Evolutionary conservation across 257 asterid species (phyloP).

Genomic region (Salvia rosmarinus): DNA sequence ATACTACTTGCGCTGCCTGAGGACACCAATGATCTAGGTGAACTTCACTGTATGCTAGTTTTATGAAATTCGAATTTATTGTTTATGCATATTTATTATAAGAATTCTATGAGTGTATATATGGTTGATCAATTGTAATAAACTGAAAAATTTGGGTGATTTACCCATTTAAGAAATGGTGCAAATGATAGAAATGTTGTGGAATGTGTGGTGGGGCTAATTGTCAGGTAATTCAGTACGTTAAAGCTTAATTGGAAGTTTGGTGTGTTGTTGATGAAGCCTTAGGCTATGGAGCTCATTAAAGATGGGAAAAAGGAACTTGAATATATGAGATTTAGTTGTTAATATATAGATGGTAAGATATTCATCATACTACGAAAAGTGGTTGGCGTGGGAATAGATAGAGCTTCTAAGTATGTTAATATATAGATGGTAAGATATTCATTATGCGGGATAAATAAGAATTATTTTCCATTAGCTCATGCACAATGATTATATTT

Average conservation of each 20-base stretch:
- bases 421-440: too few species aligned
- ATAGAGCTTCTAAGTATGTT: background rate
- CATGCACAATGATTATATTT: too few species aligned
- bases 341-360: background rate
- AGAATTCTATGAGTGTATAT: too few species aligned
- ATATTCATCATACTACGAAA: background rate
- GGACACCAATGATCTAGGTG: conserved; percentile 93
- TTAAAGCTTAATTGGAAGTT: background rate
- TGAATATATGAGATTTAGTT: background rate
- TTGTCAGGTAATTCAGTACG: background rate
- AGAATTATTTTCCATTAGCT: too few species aligned
- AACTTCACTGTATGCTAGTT: background rate
- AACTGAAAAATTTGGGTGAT: too few species aligned
- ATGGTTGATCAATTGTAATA: too few species aligned
- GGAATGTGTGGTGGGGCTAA: too few species aligned
- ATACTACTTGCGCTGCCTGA: conserved; percentile 88
- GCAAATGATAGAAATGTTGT: too few species aligned
- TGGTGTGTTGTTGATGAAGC: background rate
- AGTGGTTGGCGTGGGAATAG: background rate
- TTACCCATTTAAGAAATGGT: too few species aligned
- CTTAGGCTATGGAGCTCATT: background rate
- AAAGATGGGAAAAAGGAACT: background rate
- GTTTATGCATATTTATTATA: background rate
- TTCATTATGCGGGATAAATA: too few species aligned
- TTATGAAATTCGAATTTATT: background rate